Evolutionary conservation across 2,329 filamentous ascomycete species (phyloP).

Genomic region (Xylaria sp.): DNA sequence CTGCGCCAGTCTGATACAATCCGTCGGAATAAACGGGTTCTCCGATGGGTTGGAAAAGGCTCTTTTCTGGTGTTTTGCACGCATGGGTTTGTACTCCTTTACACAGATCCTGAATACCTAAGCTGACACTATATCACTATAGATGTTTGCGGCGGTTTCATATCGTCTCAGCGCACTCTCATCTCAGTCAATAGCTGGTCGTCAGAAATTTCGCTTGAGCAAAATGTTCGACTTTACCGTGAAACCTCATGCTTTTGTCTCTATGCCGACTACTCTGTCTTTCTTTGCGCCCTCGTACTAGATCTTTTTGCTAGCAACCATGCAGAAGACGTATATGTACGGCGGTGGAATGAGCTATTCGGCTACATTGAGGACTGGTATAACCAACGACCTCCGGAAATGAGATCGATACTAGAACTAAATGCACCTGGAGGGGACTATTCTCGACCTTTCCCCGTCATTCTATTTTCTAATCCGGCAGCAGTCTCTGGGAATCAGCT

Average conservation of each 20-base stretch:
- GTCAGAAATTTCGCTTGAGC: neutral
- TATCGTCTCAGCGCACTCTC: neutral
- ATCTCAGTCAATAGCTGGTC: neutral
- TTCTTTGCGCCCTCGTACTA: neutral
- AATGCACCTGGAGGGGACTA: neutral
- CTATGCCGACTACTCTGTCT: neutral
- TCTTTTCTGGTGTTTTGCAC: slow-evolving; percentile 3
- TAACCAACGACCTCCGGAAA: neutral
- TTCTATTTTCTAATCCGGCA: neutral
- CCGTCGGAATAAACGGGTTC: slow-evolving; percentile 13
- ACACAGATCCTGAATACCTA: neutral
- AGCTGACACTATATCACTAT: neutral
- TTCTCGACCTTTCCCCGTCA: neutral
- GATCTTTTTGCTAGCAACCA: neutral
- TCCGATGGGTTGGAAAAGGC: neutral
- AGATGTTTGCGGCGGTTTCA: neutral
- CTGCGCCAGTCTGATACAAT: slow-evolving; percentile 9
- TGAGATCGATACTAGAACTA: neutral
- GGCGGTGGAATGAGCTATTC: neutral
- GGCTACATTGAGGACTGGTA: neutral
- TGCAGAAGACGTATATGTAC: neutral
- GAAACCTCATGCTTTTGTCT: neutral
- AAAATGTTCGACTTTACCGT: neutral
- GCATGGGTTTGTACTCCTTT: neutral
- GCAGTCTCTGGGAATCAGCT: neutral